Percentiles rank a stretch among this genome's conserved stretches.
phyloP scores from a whole-genome alignment of 164 flowering plant species.

The Berberis vulgaris region DNA sequence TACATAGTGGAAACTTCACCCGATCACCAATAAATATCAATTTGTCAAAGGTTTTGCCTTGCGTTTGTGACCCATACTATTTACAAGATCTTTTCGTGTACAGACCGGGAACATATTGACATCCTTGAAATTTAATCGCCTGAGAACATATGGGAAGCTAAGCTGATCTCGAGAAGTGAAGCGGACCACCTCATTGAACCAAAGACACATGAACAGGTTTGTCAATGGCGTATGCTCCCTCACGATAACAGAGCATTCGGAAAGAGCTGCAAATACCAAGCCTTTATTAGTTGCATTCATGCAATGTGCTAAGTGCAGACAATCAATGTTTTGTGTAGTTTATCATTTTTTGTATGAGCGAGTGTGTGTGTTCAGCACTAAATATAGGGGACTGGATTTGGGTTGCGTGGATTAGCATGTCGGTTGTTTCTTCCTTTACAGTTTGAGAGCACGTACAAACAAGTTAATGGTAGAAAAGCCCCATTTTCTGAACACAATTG shows the following conservation, averaged over 20 bases:
- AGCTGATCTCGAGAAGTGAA: constrained; percentile 95
- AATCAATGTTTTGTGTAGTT: not conserved
- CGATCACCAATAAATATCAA: constrained; percentile 6
- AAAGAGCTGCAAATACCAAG: constrained; percentile 60
- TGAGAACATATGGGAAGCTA: constrained; percentile 86
- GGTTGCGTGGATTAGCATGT: too few species aligned
- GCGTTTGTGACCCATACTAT: constrained; percentile 87
- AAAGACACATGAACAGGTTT: constrained; percentile 84
- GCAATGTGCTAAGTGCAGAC: not conserved
- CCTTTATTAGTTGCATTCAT: not conserved
- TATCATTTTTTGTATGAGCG: not conserved
- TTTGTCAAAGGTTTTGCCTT: constrained; percentile 69
- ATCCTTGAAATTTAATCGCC: constrained; percentile 59
- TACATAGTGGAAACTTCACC: not conserved
- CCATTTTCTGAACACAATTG: too few species aligned
- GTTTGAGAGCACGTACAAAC: too few species aligned
- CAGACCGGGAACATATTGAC: constrained; percentile 89
- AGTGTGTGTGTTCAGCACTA: not conserved
- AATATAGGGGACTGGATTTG: too few species aligned
- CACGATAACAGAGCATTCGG: constrained; percentile 90
- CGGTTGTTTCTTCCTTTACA: too few species aligned
- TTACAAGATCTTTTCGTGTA: constrained; percentile 89
- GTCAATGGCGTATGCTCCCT: constrained; percentile 75
- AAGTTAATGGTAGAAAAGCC: too few species aligned
- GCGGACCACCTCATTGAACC: constrained; percentile 96